phyloP scores from a whole-genome alignment of 2,329 filamentous ascomycete species.

The Elsinoe perseae region DNA sequence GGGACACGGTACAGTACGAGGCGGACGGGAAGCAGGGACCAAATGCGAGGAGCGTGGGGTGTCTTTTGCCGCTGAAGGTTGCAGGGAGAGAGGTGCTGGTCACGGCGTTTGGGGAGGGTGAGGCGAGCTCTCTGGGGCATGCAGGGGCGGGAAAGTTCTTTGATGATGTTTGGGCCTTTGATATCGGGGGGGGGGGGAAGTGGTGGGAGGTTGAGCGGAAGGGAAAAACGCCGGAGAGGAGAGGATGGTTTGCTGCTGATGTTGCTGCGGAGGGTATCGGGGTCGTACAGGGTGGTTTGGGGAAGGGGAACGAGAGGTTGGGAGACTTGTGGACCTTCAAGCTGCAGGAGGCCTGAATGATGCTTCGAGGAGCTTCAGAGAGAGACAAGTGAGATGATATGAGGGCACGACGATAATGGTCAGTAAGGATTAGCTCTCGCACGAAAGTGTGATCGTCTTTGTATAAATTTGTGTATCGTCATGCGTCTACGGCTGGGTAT shows the following conservation, averaged over 20 bases:
- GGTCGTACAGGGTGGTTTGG: conserved; percentile 46
- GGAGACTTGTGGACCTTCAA: conserved; percentile 43
- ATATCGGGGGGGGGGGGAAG: conserved; percentile 25
- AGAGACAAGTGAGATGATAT: neutral
- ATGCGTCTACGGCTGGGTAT: conserved; percentile 10
- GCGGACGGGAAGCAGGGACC: conserved; percentile 43
- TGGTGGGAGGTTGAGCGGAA: conserved; percentile 31
- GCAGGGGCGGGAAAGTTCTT: conserved; percentile 51
- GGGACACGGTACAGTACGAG: conserved; percentile 34
- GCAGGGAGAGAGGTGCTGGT: conserved; percentile 35
- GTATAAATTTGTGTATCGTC: neutral
- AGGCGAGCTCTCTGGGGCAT: conserved; percentile 47
- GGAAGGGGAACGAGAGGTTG: conserved; percentile 45
- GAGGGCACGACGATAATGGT: neutral
- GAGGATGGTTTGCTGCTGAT: conserved; percentile 51
- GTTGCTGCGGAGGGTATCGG: conserved; percentile 29
- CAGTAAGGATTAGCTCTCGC: neutral
- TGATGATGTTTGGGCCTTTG: conserved; percentile 44
- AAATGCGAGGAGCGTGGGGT: conserved; percentile 43
- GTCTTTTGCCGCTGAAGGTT: conserved; percentile 37
- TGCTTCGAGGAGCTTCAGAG: neutral
- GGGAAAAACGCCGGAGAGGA: conserved; percentile 31
- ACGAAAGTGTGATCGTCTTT: neutral
- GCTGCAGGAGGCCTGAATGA: conserved; percentile 20
- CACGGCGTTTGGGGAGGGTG: conserved; percentile 48